Conservation (phyloP, 1,284 basidiomycete species). For the Porogramme epimiltina region DNA sequence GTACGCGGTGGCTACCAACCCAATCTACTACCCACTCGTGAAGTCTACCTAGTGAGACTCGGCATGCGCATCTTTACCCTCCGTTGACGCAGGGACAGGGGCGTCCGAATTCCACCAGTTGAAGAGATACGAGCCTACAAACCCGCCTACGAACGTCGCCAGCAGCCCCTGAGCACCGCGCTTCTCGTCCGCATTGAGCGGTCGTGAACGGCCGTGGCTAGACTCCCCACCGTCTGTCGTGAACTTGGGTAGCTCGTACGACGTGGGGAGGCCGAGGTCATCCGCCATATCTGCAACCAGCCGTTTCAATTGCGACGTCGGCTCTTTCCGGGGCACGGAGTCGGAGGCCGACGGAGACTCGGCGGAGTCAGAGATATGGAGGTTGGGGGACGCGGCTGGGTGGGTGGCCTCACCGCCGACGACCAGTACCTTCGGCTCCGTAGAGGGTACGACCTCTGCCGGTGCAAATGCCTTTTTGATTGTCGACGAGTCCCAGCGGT, state of each 20-base stretch:
- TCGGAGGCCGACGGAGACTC: constrained; percentile 8
- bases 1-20: constrained; percentile 14
- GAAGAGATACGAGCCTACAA: too few relatives aligned
- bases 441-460: constrained; percentile 28
- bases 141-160: constrained; percentile 54
- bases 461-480: constrained; percentile 35
- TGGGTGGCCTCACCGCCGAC: constrained; percentile 69
- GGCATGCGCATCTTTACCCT: constrained; percentile 24
- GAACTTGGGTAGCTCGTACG: constrained; percentile 26
- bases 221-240: constrained; percentile 24
- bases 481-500: constrained; percentile 67
- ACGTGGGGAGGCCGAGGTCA: constrained; percentile 38
- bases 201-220: constrained; percentile 37
- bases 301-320: constrained; percentile 11
- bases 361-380: constrained; percentile 36
- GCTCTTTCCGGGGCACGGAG: background rate
- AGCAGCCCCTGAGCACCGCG: constrained; percentile 55
- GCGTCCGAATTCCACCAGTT: too few relatives aligned
- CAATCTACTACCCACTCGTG: too few relatives aligned
- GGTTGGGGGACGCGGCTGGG: constrained; percentile 60
- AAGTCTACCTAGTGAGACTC: background rate
- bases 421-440: constrained; percentile 70
- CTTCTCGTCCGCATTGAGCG: constrained; percentile 53
- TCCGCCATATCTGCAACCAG: constrained; percentile 34
- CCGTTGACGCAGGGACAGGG: constrained; percentile 32